phyloP scores from a whole-genome alignment of 164 flowering plant genomes.

The Brasenia schreberi region DNA sequence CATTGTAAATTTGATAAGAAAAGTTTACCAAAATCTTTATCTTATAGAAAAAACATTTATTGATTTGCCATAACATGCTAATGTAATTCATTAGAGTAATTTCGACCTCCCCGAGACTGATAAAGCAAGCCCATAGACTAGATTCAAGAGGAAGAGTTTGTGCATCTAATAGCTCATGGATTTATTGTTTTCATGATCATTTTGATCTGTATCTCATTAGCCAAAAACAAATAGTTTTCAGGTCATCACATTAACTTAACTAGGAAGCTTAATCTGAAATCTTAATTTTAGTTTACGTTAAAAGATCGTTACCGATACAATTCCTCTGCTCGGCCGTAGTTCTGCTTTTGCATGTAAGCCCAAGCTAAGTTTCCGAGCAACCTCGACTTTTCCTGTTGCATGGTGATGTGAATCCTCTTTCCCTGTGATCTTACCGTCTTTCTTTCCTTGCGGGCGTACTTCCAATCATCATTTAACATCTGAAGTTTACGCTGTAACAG shows the following conservation, averaged over 20 bases:
- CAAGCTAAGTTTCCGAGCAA: constrained; percentile 83
- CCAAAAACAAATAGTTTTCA: not conserved
- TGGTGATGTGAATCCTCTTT: constrained; percentile 46
- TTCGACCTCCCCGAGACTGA: not conserved
- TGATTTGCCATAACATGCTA: not conserved
- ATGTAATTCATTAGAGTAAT: not conserved
- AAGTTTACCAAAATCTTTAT: not conserved
- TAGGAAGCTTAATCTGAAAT: not conserved
- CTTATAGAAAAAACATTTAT: not conserved
- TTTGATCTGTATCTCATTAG: not conserved
- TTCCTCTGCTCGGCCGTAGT: constrained; percentile 46
- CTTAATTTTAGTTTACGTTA: not conserved
- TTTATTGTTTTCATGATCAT: not conserved
- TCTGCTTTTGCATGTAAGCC: constrained; percentile 63
- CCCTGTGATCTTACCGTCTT: constrained; percentile 71
- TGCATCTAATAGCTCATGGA: not conserved
- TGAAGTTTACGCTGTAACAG: constrained; percentile 51
- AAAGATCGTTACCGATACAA: constrained; percentile 37
- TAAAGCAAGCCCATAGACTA: not conserved
- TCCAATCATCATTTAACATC: constrained; percentile 45
- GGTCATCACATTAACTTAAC: not conserved
- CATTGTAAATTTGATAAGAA: not conserved
- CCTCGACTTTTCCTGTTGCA: constrained; percentile 73
- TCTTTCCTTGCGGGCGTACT: constrained; percentile 45
- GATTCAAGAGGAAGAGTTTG: not conserved